Percentiles rank a stretch among this genome's conserved stretches.
Evolutionary conservation across 2,329 filamentous ascomycete genomes (phyloP).

Genomic region (Diaporthe citriasiana): DNA sequence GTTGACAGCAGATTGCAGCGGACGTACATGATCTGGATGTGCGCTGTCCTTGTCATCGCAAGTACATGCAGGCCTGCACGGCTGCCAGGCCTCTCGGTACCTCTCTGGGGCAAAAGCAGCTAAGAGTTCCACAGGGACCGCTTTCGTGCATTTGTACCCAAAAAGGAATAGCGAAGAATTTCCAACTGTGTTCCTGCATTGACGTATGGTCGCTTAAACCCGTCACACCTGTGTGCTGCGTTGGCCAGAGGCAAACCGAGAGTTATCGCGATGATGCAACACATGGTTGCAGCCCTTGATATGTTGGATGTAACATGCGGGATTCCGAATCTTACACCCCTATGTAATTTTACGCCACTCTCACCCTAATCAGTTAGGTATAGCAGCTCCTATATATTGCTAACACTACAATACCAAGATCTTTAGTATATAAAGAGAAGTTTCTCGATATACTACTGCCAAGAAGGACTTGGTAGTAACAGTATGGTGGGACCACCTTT

Average conservation of each 20-base stretch:
- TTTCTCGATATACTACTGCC: no score
- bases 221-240: background rate
- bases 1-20: background rate
- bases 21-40: conserved; percentile 3
- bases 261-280: conserved; percentile 28
- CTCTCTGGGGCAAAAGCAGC: conserved; percentile 14
- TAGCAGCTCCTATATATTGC: no score
- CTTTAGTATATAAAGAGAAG: no score
- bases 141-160: background rate
- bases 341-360: no score
- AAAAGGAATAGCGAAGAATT: conserved; percentile 1
- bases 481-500: no score
- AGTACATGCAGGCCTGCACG: background rate
- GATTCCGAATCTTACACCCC: no score
- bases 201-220: conserved; percentile 12
- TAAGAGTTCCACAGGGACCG: conserved; percentile 6
- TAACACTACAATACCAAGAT: no score
- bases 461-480: no score
- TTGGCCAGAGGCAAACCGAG: conserved; percentile 15
- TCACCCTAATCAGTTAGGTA: no score
- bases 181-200: conserved; percentile 1
- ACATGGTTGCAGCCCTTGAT: background rate
- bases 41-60: background rate
- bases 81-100: background rate
- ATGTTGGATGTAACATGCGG: conserved; percentile 5